Conservation (phyloP, 2,329 filamentous ascomycete genomes). For the Alternaria sp. region DNA sequence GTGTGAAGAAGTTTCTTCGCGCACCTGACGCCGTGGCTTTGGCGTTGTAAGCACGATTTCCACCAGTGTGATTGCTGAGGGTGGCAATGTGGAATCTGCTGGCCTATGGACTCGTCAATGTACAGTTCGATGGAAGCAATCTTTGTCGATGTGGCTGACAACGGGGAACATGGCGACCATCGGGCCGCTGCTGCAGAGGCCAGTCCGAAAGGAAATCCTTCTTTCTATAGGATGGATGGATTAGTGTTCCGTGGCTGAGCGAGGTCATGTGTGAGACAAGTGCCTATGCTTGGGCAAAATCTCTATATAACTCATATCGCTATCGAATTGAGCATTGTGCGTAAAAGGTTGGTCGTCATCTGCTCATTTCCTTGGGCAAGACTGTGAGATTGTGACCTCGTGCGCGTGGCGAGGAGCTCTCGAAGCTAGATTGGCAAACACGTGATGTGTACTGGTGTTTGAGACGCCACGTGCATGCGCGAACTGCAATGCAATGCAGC, state of each 20-base stretch:
- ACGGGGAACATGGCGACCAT: neutral
- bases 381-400: neutral
- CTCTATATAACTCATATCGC: neutral
- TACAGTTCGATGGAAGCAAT: neutral
- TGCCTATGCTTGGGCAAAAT: neutral
- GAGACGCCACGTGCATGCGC: neutral
- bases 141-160: neutral
- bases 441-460: neutral
- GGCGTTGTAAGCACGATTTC: neutral
- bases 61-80: neutral
- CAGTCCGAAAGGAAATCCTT: neutral
- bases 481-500: slow-evolving; percentile 7
- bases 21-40: slow-evolving; percentile 11
- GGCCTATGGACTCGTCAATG: neutral
- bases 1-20: slow-evolving; percentile 1
- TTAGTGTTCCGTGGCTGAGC: slow-evolving; percentile 3
- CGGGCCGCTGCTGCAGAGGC: slow-evolving; percentile 4
- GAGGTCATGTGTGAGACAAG: neutral
- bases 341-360: neutral
- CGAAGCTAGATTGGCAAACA: neutral
- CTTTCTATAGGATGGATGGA: neutral
- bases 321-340: neutral
- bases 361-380: neutral
- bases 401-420: neutral
- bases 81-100: neutral